Percentiles rank a stretch among this genome's conserved stretches.
Evolutionary conservation across 2,329 filamentous ascomycete species (phyloP).

Genomic region (Stemphylium beticola): DNA sequence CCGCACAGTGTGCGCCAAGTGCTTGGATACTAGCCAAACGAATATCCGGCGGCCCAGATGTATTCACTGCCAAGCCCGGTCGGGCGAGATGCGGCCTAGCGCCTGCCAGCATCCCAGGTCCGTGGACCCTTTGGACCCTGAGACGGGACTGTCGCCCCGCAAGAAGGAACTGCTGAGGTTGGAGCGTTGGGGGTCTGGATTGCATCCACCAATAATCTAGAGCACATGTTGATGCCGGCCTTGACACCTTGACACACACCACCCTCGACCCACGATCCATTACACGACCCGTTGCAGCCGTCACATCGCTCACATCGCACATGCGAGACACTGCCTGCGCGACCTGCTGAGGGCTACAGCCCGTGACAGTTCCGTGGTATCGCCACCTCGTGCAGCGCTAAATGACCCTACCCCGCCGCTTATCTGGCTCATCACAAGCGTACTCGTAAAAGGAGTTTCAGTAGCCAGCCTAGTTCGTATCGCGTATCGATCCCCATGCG

Average conservation of each 20-base stretch:
- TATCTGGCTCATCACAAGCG: slow-evolving; percentile 3
- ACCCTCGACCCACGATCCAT: background rate
- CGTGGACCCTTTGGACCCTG: slow-evolving; percentile 11
- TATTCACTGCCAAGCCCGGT: background rate
- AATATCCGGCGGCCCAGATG: background rate
- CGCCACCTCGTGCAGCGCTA: background rate
- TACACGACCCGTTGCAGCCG: background rate
- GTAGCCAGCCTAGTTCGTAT: slow-evolving; percentile 11
- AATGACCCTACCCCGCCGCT: background rate
- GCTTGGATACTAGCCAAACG: background rate
- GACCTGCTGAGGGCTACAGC: background rate
- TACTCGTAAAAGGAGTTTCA: slow-evolving; percentile 5
- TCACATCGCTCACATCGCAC: background rate
- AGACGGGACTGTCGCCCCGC: slow-evolving; percentile 3
- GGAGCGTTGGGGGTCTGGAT: background rate
- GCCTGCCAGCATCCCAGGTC: background rate
- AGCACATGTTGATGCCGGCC: background rate
- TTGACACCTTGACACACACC: background rate
- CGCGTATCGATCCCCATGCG: slow-evolving; percentile 10
- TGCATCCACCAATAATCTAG: background rate
- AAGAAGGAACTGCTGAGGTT: background rate
- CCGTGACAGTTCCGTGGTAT: background rate
- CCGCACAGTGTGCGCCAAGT: slow-evolving; percentile 2
- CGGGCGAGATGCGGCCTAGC: background rate
- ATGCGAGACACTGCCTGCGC: background rate